Evolutionary conservation across 192 early-diverging fungal species (phyloP), one percentile per base, ranked within the genome.

Genomic region (Chytriomyces hyalinus): DNA sequence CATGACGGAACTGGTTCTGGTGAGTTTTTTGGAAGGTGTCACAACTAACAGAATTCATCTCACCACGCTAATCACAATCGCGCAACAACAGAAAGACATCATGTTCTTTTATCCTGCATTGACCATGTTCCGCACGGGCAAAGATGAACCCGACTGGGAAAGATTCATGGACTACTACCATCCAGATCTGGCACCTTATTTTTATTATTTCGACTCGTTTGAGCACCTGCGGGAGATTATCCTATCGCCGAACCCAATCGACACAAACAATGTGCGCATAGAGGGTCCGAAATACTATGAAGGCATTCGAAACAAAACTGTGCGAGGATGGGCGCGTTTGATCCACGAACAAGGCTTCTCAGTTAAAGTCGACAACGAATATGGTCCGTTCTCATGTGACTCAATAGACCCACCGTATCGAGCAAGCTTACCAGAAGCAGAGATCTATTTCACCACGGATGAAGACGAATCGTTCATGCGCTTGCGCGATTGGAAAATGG

Each of bases 291-390:
- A 10, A 48, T n/a, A 47, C n/a, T 68, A 48, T 24, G 26, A n/a
- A 28, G 15, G 9, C 15, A 48, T 68, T 11, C 24, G 24, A 48
- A 20, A 68, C n/a, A 28, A 68, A 1, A 68, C 43, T 36, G 47
- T 68, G n/a, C 13, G 24, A 43, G 67, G 67, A 11, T 68, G 67
- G 67, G 67, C 67, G 9, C 15, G 47, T 4, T 48, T 68, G 67
- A 47, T 68, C 47, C 1, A 68, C 13, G 26, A 36, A n/a, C 15
- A 47, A 46, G 48, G 48, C 11, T 68, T 11, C 53, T 13, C 13
- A 20, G 53, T 57, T n/a, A 5, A 57, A 20, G 53, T 5, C 15
- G 53, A 57, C 53, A 20, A 20, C 13, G 20, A 57, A 57, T 13
- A n/a, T 2, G 53, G 15, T 2, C 53, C 53, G 20, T 57, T 57